Conservation (phyloP, 139 green algal genomes). For the Parachlorella kessleri region DNA sequence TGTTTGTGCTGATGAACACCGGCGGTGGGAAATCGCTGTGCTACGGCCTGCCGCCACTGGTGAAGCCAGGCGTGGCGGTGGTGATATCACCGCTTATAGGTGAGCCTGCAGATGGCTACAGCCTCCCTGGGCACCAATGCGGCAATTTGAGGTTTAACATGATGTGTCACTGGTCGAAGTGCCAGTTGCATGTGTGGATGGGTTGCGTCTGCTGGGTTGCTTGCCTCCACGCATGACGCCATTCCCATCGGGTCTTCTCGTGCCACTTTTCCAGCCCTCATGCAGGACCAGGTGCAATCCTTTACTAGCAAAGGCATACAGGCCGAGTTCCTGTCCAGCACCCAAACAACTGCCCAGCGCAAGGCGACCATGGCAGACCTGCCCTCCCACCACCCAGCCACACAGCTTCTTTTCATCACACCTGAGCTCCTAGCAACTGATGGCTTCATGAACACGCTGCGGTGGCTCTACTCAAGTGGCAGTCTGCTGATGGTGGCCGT, state of each 20-base stretch:
- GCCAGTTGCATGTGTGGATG: not conserved
- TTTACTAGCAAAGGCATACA: slow-evolving; percentile 35
- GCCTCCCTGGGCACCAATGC: not conserved
- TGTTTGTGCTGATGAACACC: slow-evolving; percentile 94
- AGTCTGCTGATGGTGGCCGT: slow-evolving; percentile 16
- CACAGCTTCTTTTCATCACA: slow-evolving; percentile 84
- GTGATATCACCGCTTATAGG: slow-evolving; percentile 91
- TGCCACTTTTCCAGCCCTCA: slow-evolving; percentile 66
- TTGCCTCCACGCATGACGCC: not conserved
- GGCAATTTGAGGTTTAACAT: not conserved
- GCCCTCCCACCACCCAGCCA: not conserved
- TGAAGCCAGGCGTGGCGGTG: slow-evolving; percentile 76
- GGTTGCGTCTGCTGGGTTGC: not conserved
- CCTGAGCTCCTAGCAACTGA: slow-evolving; percentile 60
- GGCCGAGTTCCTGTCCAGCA: slow-evolving; percentile 11
- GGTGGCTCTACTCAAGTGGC: not conserved
- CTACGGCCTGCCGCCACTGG: slow-evolving; percentile 77
- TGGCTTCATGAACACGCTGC: slow-evolving; percentile 15
- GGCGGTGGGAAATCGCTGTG: slow-evolving; percentile 72
- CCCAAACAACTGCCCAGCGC: slow-evolving; percentile 1
- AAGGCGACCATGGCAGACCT: slow-evolving; percentile 4
- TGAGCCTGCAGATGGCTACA: no score
- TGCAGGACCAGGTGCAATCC: slow-evolving; percentile 80
- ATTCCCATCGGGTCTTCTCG: not conserved
- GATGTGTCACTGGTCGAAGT: not conserved